Evolutionary conservation across 2,329 filamentous ascomycete genomes (phyloP).

Genomic region (Alternaria postmessia): DNA sequence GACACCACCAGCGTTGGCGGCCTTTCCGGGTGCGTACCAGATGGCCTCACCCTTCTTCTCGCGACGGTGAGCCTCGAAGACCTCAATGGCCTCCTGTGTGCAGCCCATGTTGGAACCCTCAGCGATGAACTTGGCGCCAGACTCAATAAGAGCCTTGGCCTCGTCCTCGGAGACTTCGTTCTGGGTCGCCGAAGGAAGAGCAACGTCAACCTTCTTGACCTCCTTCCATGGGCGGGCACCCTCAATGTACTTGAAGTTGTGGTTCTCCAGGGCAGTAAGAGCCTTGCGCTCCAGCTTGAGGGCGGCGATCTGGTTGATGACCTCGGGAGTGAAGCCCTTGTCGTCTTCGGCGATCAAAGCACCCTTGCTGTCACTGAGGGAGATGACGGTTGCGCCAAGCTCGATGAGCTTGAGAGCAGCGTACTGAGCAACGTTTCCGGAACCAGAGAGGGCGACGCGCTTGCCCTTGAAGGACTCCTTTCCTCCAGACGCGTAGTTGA

Average conservation of each 20-base stretch:
- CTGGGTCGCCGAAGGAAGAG: slow-evolving; percentile 92
- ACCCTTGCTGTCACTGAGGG: slow-evolving; percentile 92
- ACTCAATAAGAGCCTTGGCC: slow-evolving; percentile 79
- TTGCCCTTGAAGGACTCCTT: slow-evolving; percentile 88
- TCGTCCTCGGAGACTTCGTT: slow-evolving; percentile 96
- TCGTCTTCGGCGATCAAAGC: slow-evolving; percentile 77
- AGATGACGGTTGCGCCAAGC: slow-evolving; percentile 90
- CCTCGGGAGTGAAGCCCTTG: slow-evolving; percentile 77
- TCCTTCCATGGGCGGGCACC: slow-evolving; percentile 92
- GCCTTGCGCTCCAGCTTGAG: slow-evolving; percentile 89
- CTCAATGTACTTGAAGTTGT: slow-evolving; percentile 83
- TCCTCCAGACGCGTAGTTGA: slow-evolving; percentile 79
- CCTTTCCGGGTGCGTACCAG: slow-evolving; percentile 97
- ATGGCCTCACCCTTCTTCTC: slow-evolving; percentile 74
- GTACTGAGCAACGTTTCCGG: slow-evolving; percentile 97
- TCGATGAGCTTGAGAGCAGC: slow-evolving; percentile 96
- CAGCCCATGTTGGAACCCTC: slow-evolving; percentile 99
- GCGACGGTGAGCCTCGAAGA: slow-evolving; percentile 82
- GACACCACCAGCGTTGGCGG: slow-evolving; percentile 96
- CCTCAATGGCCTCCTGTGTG: slow-evolving; percentile 92
- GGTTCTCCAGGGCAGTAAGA: slow-evolving; percentile 74
- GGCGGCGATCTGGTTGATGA: slow-evolving; percentile 78
- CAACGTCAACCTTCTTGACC: slow-evolving; percentile 88
- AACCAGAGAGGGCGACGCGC: slow-evolving; percentile 93
- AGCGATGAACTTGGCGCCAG: slow-evolving; percentile 84